phyloP scores from a whole-genome alignment of 768 basidiomycete species.

The Tricholoma furcatifolium region DNA sequence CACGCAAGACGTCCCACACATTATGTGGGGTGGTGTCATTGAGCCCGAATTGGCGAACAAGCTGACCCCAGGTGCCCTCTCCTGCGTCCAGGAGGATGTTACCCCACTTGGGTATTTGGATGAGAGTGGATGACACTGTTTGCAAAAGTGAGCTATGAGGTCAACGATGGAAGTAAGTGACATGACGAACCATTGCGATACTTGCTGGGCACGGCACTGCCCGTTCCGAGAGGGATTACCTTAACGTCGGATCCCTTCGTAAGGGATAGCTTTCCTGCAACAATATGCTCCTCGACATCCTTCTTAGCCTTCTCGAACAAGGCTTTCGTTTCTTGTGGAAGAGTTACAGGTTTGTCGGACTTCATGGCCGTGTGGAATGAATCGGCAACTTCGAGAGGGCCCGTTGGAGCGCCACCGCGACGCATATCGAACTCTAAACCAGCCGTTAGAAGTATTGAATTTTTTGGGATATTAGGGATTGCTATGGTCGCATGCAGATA shows the following conservation, averaged over 20 bases:
- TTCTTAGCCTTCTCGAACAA: conserved; percentile 40
- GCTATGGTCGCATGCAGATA: conserved; percentile 19
- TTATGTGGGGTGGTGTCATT: conserved; percentile 30
- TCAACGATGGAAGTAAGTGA: not conserved
- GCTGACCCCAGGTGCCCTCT: conserved; percentile 92
- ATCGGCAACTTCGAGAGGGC: conserved; percentile 27
- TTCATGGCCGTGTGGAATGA: conserved; percentile 38
- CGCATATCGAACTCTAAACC: conserved; percentile 44
- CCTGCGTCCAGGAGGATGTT: conserved; percentile 85
- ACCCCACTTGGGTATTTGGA: conserved; percentile 71
- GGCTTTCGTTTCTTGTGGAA: conserved; percentile 31
- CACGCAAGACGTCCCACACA: conserved; percentile 61
- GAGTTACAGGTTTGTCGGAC: conserved; percentile 23
- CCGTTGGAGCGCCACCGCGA: conserved; percentile 41
- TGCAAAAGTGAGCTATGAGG: not conserved
- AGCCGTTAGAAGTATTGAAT: conserved; percentile 40
- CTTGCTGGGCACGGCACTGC: conserved; percentile 81
- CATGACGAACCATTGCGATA: conserved; percentile 75
- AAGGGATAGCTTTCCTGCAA: conserved; percentile 10
- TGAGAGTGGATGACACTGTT: conserved; percentile 71
- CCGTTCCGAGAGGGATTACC: conserved; percentile 83
- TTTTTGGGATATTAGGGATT: conserved; percentile 47
- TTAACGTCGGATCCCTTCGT: conserved; percentile 61
- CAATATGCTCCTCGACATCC: conserved; percentile 24
- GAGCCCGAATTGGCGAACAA: conserved; percentile 72